These are phyloP conservation scores for Boletales sp. DNA, from an alignment of 768 basidiomycete species.

Conservation along the genomic window DNA sequence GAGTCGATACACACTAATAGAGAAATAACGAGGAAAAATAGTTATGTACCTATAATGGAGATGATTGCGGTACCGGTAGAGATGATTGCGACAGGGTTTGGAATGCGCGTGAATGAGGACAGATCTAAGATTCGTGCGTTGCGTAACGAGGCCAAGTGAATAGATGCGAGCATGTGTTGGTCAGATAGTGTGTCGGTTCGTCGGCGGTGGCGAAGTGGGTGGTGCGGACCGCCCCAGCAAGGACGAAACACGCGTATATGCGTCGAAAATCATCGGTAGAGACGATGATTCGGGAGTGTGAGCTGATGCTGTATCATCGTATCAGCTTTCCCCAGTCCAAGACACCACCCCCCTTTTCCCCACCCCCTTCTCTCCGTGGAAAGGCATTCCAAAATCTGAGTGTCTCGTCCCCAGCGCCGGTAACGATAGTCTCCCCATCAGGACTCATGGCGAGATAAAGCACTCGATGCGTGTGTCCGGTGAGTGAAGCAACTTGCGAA, in stretches of 20 bases:
- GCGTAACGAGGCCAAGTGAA: slow-evolving; percentile 11
- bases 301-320: slow-evolving; percentile 29
- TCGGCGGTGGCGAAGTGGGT: slow-evolving; percentile 1
- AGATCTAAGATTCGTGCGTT: slow-evolving; percentile 19
- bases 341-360: slow-evolving; percentile 35
- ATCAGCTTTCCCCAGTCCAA: slow-evolving; percentile 52
- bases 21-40: slow-evolving; percentile 26
- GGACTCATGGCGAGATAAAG: slow-evolving; percentile 97
- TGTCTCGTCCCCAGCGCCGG: slow-evolving; percentile 97
- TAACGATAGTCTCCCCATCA: slow-evolving; percentile 97
- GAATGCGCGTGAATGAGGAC: slow-evolving; percentile 17
- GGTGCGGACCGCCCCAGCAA: not conserved
- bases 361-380: slow-evolving; percentile 58
- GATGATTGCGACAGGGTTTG: slow-evolving; percentile 13
- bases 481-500: slow-evolving; percentile 91
- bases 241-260: slow-evolving; percentile 4
- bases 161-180: slow-evolving; percentile 26
- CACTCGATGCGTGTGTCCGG: slow-evolving; percentile 93
- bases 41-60: slow-evolving; percentile 20
- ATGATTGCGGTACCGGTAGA: not conserved
- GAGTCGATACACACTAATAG: slow-evolving; percentile 24
- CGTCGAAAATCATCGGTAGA: slow-evolving; percentile 1
- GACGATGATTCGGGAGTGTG: not conserved
- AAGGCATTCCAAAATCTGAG: slow-evolving; percentile 98
- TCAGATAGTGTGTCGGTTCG: slow-evolving; percentile 20